Conservation (phyloP, 169 alveolate genomes). For the Plasmodium blacklocki region DNA sequence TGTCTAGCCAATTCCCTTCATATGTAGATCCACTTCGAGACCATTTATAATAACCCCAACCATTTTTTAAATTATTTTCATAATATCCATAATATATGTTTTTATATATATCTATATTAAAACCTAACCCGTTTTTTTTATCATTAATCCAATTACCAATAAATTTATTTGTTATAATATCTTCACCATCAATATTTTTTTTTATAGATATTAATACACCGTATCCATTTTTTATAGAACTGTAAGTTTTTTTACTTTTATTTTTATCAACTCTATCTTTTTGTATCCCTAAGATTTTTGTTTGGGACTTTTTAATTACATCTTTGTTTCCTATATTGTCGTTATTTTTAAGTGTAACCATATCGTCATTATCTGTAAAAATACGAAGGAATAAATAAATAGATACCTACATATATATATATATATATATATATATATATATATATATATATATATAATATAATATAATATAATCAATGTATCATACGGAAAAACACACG, state of each 20-base stretch:
- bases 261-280: constrained; percentile 40
- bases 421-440: neutral
- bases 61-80: constrained; percentile 57
- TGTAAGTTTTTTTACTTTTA: constrained; percentile 31
- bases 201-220: constrained; percentile 47
- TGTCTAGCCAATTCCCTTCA: constrained; percentile 61
- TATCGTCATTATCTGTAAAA: constrained; percentile 15
- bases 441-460: neutral
- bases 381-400: neutral
- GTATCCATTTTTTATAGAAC: constrained; percentile 56
- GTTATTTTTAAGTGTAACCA: neutral
- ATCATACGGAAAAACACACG: neutral
- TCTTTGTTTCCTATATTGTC: neutral
- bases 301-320: constrained; percentile 15
- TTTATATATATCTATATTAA: constrained; percentile 53
- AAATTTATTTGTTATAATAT: constrained; percentile 42
- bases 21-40: constrained; percentile 19
- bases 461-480: neutral
- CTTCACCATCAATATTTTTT: constrained; percentile 33
- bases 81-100: constrained; percentile 68
- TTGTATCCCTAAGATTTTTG: constrained; percentile 3
- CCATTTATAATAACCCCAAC: constrained; percentile 70
- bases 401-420: neutral
- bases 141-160: constrained; percentile 69
- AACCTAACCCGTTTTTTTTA: constrained; percentile 69